phyloP scores from a whole-genome alignment of 345 rosid genomes.

The Acer campestre region DNA sequence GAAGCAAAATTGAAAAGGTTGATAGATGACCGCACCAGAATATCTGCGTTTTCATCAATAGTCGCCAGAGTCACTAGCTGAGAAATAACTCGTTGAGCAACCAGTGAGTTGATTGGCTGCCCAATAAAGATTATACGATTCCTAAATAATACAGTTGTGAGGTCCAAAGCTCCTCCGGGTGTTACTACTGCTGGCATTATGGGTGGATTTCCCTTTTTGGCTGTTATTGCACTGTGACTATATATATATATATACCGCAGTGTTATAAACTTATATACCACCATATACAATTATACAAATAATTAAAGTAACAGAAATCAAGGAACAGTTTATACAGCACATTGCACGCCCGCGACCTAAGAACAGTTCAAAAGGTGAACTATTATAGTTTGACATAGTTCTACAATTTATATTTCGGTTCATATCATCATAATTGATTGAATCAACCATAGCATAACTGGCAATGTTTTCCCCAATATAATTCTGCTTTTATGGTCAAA shows the following conservation, averaged over 20 bases:
- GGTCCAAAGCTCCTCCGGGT: slow-evolving; percentile 89
- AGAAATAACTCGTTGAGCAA: slow-evolving; percentile 89
- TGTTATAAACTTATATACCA: slow-evolving; percentile 8
- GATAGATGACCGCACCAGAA: slow-evolving; percentile 53
- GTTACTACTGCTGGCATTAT: slow-evolving; percentile 87
- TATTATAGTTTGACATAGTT: background rate
- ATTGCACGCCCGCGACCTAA: background rate
- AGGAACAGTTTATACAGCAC: background rate
- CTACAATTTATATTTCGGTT: background rate
- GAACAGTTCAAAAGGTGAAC: background rate
- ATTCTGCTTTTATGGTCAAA: background rate
- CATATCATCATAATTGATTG: background rate
- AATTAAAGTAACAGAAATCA: background rate
- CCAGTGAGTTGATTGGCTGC: slow-evolving; percentile 75
- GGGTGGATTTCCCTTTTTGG: slow-evolving; percentile 76
- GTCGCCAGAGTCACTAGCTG: slow-evolving; percentile 92
- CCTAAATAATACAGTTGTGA: slow-evolving; percentile 77
- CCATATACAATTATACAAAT: background rate
- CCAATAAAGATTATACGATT: slow-evolving; percentile 92
- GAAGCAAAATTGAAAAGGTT: slow-evolving; percentile 1
- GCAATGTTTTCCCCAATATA: background rate
- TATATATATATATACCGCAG: background rate
- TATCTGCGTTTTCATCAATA: slow-evolving; percentile 85
- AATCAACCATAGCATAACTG: background rate
- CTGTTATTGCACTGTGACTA: slow-evolving; percentile 56